Evolutionary conservation across 345 rosid genomes (phyloP).

Genomic region (Populus simonii): DNA sequence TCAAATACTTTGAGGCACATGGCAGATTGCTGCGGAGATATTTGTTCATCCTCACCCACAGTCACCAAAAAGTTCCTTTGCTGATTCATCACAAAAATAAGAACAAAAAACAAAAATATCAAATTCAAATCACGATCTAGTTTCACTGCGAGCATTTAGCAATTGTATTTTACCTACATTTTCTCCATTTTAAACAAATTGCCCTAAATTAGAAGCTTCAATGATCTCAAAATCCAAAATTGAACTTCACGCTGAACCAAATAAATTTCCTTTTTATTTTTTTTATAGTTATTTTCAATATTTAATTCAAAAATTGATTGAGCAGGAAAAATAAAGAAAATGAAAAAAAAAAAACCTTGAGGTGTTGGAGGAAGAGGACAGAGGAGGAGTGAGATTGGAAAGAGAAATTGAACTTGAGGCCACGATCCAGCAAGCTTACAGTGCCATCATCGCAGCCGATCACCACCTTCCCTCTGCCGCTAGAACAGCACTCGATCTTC

Average conservation of each 20-base stretch:
- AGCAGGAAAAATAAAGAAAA: background rate
- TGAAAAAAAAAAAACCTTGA: slow-evolving; percentile 48
- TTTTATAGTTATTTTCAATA: no score
- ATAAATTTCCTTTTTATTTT: no score
- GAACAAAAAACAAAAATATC: background rate
- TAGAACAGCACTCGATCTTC: slow-evolving; percentile 72
- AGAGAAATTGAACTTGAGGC: slow-evolving; percentile 79
- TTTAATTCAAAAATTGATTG: no score
- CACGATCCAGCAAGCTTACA: slow-evolving; percentile 87
- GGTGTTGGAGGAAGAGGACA: slow-evolving; percentile 85
- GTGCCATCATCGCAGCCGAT: slow-evolving; percentile 86
- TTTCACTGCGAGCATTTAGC: background rate
- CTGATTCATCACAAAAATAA: slow-evolving; percentile 31
- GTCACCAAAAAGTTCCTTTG: slow-evolving; percentile 90
- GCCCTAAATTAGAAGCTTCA: no score
- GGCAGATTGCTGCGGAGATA: slow-evolving; percentile 73
- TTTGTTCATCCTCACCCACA: slow-evolving; percentile 85
- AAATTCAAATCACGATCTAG: background rate
- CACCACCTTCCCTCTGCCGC: slow-evolving; percentile 94
- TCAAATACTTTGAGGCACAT: slow-evolving; percentile 88
- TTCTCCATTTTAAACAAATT: background rate
- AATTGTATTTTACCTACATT: background rate
- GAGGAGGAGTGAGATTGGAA: slow-evolving; percentile 86
- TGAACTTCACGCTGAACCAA: no score
- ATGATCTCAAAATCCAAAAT: no score